phyloP scores from a whole-genome alignment of 768 basidiomycete genomes.

The Tulasnella sp. region DNA sequence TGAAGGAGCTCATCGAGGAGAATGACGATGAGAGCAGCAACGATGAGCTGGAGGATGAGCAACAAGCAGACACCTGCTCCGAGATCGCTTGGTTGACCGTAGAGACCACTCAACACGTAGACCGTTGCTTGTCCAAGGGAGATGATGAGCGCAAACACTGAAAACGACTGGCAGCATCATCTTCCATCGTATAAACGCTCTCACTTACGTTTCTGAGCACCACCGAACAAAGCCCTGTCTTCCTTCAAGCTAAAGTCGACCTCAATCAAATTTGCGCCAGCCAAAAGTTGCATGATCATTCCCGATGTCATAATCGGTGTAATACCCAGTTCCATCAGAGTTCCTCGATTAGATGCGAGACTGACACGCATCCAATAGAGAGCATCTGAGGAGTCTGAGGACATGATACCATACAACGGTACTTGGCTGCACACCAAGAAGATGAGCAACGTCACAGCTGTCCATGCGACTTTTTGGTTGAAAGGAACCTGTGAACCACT shows the following conservation, averaged over 20 bases:
- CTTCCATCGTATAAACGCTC: no score
- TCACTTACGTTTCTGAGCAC: constrained; percentile 85
- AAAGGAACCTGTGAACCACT: constrained; percentile 64
- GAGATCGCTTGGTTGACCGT: constrained; percentile 84
- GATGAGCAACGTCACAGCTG: constrained; percentile 95
- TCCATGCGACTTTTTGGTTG: constrained; percentile 98
- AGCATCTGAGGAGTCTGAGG: constrained; percentile 96
- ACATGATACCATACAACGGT: constrained; percentile 98
- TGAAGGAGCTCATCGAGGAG: no score
- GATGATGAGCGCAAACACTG: constrained; percentile 95
- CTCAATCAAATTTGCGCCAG: constrained; percentile 94
- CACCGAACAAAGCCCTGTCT: constrained; percentile 88
- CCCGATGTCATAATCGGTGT: constrained; percentile 95
- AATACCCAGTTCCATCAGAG: constrained; percentile 98
- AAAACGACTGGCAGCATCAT: no score
- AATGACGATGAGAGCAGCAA: constrained; percentile 90
- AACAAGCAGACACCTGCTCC: constrained; percentile 95
- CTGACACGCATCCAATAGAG: constrained; percentile 99
- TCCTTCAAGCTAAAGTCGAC: constrained; percentile 97
- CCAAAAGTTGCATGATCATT: constrained; percentile 99
- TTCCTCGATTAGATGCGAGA: constrained; percentile 94
- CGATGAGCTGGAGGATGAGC: constrained; percentile 89
- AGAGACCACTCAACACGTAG: constrained; percentile 92
- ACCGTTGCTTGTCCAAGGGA: constrained; percentile 93
- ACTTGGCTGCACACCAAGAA: constrained; percentile 99